A percentile compares a stretch with the other conserved stretches of the same genome.
phyloP scores from a whole-genome alignment of 2,329 filamentous ascomycete genomes.

The Trichoderma asperellum region DNA sequence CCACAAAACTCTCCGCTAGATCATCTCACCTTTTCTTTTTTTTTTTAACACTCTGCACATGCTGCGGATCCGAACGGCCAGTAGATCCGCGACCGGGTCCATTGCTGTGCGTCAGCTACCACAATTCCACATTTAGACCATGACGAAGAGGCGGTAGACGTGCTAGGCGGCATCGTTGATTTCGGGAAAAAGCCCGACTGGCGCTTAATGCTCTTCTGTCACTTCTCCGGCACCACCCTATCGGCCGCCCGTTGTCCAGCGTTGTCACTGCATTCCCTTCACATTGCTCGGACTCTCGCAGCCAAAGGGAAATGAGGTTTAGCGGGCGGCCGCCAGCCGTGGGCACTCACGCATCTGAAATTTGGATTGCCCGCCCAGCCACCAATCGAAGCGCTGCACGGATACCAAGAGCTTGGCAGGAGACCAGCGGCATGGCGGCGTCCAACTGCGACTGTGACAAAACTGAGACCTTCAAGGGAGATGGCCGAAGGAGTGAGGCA shows the following conservation, averaged over 20 bases:
- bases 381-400: conserved; percentile 19
- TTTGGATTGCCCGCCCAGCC: conserved; percentile 14
- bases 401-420: conserved; percentile 16
- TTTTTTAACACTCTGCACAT: background rate
- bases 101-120: conserved; percentile 3
- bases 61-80: conserved; percentile 10
- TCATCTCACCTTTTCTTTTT: conserved; percentile 18
- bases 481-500: conserved; percentile 20
- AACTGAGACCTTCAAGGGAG: conserved; percentile 21
- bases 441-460: conserved; percentile 14
- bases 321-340: conserved; percentile 16
- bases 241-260: background rate
- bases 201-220: conserved; percentile 1
- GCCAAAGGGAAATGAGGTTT: background rate
- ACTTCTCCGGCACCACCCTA: conserved; percentile 10
- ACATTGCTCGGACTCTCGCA: too few species aligned
- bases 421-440: conserved; percentile 4
- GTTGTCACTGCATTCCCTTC: background rate
- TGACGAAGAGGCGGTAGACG: conserved; percentile 3
- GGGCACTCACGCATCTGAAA: conserved; percentile 7
- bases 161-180: background rate
- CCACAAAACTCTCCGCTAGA: conserved; percentile 23
- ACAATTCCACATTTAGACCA: background rate
- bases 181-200: background rate
- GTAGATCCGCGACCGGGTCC: conserved; percentile 17